A percentile compares a stretch with the other conserved stretches of the same genome.
Conservation (phyloP, 2,329 filamentous ascomycete genomes). For the Diaporthe eres region DNA sequence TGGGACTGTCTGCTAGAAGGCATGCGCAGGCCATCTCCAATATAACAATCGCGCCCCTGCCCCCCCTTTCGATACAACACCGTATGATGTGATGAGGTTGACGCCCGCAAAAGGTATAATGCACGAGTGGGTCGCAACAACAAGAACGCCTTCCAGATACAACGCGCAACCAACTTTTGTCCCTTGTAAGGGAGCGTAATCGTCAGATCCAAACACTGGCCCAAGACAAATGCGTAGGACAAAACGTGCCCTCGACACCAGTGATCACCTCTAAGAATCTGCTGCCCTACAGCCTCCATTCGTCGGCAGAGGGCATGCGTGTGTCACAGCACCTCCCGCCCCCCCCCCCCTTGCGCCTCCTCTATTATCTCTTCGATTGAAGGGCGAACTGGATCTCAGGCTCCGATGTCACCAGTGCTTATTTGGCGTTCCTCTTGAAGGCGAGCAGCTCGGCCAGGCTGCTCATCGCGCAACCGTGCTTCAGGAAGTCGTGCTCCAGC, state of each 20-base stretch:
- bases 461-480: conserved; percentile 86
- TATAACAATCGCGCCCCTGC: conserved; percentile 8
- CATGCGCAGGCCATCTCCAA: conserved; percentile 14
- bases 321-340: background rate
- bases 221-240: conserved; percentile 28
- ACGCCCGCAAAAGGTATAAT: conserved; percentile 37
- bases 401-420: conserved; percentile 46
- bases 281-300: conserved; percentile 1
- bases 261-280: conserved; percentile 10
- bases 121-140: conserved; percentile 33
- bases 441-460: conserved; percentile 90
- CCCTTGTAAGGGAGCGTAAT: conserved; percentile 27
- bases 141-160: conserved; percentile 36
- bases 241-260: conserved; percentile 15
- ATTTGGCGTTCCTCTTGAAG: conserved; percentile 84
- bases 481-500: conserved; percentile 92
- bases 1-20: conserved; percentile 5
- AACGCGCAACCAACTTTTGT: conserved; percentile 37
- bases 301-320: background rate
- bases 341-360: background rate
- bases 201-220: conserved; percentile 36
- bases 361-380: conserved; percentile 5
- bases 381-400: background rate
- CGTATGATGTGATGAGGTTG: conserved; percentile 31
- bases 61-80: conserved; percentile 26